Evolutionary conservation across 352 stramenopile species (phyloP).

Genomic region (Pythium rishiriense): DNA sequence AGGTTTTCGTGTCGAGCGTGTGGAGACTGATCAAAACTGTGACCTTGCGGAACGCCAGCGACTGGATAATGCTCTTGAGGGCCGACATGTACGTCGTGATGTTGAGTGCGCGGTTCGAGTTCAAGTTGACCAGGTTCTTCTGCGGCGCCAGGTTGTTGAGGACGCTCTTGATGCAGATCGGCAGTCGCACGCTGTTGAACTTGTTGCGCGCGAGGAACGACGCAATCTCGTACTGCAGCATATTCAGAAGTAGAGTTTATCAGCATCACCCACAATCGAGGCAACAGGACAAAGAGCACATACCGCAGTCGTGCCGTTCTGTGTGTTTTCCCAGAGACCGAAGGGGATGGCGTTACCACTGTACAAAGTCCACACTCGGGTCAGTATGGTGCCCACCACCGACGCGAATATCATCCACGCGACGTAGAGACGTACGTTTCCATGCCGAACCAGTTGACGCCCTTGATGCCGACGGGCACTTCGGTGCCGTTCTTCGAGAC

Average conservation of each 20-base stretch:
- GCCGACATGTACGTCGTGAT: constrained; percentile 68
- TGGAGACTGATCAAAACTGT: constrained; percentile 81
- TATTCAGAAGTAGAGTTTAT: too few relatives aligned
- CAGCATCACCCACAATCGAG: neutral
- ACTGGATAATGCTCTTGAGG: constrained; percentile 66
- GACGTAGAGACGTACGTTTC: constrained; percentile 38
- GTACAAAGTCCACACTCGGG: neutral
- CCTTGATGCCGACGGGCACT: constrained; percentile 76
- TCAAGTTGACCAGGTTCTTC: constrained; percentile 72
- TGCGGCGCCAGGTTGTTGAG: constrained; percentile 38
- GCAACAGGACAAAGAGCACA: neutral
- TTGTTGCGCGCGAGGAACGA: constrained; percentile 75
- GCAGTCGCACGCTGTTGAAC: constrained; percentile 74
- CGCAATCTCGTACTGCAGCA: constrained; percentile 45
- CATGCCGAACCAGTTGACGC: constrained; percentile 86
- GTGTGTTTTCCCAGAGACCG: constrained; percentile 11
- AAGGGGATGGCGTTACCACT: constrained; percentile 12
- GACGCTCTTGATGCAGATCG: constrained; percentile 24
- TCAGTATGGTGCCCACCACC: neutral
- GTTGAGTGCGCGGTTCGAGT: constrained; percentile 71
- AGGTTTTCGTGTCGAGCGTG: constrained; percentile 52
- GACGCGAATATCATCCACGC: neutral
- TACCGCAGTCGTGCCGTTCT: constrained; percentile 8
- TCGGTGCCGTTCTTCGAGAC: constrained; percentile 49
- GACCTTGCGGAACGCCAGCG: constrained; percentile 66